Evolutionary conservation across 208 protist genomes (phyloP).

Genomic region (Phytomonas serpens): DNA sequence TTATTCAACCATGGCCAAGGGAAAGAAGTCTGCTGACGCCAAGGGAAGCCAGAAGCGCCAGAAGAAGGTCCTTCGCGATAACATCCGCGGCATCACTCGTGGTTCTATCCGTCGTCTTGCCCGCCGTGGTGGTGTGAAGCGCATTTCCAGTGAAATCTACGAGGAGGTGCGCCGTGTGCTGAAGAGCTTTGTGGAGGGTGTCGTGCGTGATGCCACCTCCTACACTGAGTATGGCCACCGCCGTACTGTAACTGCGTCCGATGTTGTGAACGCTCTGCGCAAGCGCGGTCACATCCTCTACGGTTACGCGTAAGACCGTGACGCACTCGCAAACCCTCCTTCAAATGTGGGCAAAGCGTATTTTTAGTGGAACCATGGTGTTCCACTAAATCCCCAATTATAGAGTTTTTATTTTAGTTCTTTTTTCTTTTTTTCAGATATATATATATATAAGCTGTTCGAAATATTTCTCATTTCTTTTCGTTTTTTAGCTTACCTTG

Average conservation of each 20-base stretch:
- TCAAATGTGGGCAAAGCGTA: not conserved
- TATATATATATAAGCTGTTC: slow-evolving; percentile 1
- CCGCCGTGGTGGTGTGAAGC: slow-evolving; percentile 89
- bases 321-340: not conserved
- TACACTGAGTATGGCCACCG: slow-evolving; percentile 82
- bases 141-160: slow-evolving; percentile 72
- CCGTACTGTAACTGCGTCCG: slow-evolving; percentile 78
- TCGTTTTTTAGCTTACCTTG: not conserved
- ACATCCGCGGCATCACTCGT: slow-evolving; percentile 79
- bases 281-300: slow-evolving; percentile 85
- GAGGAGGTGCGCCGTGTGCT: slow-evolving; percentile 69
- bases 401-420: slow-evolving; percentile 6
- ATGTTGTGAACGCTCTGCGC: slow-evolving; percentile 87
- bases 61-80: slow-evolving; percentile 84
- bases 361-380: not conserved
- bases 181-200: slow-evolving; percentile 73
- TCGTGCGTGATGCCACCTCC: slow-evolving; percentile 72
- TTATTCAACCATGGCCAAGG: slow-evolving; percentile 49
- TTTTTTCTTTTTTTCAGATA: slow-evolving; percentile 9
- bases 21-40: slow-evolving; percentile 62
- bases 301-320: slow-evolving; percentile 55
- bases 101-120: slow-evolving; percentile 87
- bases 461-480: slow-evolving; percentile 14
- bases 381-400: slow-evolving; percentile 5
- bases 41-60: slow-evolving; percentile 74